phyloP scores from a whole-genome alignment of 2,329 filamentous ascomycete genomes.

The Penicillium sp. region DNA sequence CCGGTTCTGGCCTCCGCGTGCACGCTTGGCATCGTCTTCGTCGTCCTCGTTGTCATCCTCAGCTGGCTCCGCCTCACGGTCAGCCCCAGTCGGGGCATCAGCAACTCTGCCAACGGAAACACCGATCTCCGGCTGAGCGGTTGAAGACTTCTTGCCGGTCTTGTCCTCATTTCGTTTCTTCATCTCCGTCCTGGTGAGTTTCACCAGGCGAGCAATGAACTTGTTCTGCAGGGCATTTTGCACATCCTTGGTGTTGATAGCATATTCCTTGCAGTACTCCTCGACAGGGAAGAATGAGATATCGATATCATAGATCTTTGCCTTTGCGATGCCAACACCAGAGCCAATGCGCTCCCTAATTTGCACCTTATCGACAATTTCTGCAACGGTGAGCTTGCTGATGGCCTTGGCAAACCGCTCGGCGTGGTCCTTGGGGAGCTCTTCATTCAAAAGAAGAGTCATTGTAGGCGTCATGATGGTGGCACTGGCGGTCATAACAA shows the following conservation, averaged over 20 bases:
- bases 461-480: constrained; percentile 78
- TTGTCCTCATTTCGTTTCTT: constrained; percentile 70
- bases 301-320: constrained; percentile 80
- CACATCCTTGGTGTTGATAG: constrained; percentile 75
- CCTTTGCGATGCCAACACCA: constrained; percentile 65
- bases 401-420: constrained; percentile 89
- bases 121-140: constrained; percentile 75
- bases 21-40: constrained; percentile 65
- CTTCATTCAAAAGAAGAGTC: constrained; percentile 72
- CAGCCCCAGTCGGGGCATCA: constrained; percentile 48
- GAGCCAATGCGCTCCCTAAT: constrained; percentile 77
- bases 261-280: constrained; percentile 84
- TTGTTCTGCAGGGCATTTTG: constrained; percentile 75
- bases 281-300: constrained; percentile 79
- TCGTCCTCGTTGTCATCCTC: constrained; percentile 75
- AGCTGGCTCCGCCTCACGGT: constrained; percentile 58
- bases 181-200: constrained; percentile 71
- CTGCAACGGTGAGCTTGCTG: constrained; percentile 77
- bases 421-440: constrained; percentile 66
- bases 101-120: constrained; percentile 58
- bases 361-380: constrained; percentile 76
- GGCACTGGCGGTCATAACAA: constrained; percentile 93
- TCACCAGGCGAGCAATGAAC: constrained; percentile 70
- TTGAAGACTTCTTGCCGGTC: constrained; percentile 55
- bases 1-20: constrained; percentile 66